Percentiles rank a stretch among this genome's conserved stretches.
These are phyloP conservation scores for Penicillium sp. DNA, from an alignment of 2,329 filamentous ascomycete species.

Conservation along the genomic window DNA sequence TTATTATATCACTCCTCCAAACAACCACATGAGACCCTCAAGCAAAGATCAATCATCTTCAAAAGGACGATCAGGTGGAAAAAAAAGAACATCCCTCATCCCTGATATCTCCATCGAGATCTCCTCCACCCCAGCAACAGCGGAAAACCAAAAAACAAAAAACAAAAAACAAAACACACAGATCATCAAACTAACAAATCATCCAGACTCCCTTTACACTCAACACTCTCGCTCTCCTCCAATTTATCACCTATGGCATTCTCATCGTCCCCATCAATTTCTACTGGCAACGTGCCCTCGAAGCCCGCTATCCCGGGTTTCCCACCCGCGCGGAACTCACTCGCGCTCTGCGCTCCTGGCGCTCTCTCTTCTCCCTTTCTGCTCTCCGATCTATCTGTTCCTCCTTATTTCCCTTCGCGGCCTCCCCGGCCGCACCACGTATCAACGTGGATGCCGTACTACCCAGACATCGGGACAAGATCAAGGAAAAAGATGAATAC, in stretches of 20 bases:
- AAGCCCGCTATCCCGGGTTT: conserved; percentile 65
- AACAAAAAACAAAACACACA: neutral
- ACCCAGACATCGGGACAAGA: conserved; percentile 15
- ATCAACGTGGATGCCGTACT: conserved; percentile 7
- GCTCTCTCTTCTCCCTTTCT: conserved; percentile 8
- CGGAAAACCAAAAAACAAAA: neutral
- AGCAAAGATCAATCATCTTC: too few species aligned
- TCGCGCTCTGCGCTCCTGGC: conserved; percentile 8
- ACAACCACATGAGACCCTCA: too few species aligned
- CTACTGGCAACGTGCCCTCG: conserved; percentile 76
- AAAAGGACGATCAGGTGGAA: too few species aligned
- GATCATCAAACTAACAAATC: conserved; percentile 2
- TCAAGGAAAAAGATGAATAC: conserved; percentile 20
- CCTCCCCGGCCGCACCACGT: neutral
- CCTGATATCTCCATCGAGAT: too few species aligned
- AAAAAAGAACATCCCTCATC: too few species aligned
- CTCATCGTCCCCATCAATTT: conserved; percentile 77
- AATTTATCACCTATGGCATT: conserved; percentile 69
- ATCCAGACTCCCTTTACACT: conserved; percentile 54
- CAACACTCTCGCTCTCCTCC: conserved; percentile 62
- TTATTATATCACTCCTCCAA: too few species aligned
- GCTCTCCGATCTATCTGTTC: conserved; percentile 7
- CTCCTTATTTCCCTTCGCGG: neutral
- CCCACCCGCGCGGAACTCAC: conserved; percentile 29
- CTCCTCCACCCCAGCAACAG: too few species aligned